Percentiles rank a stretch among this genome's conserved stretches.
Evolutionary conservation across 148 eudicot genomes (phyloP).

Genomic region (Oxyria digyna): DNA sequence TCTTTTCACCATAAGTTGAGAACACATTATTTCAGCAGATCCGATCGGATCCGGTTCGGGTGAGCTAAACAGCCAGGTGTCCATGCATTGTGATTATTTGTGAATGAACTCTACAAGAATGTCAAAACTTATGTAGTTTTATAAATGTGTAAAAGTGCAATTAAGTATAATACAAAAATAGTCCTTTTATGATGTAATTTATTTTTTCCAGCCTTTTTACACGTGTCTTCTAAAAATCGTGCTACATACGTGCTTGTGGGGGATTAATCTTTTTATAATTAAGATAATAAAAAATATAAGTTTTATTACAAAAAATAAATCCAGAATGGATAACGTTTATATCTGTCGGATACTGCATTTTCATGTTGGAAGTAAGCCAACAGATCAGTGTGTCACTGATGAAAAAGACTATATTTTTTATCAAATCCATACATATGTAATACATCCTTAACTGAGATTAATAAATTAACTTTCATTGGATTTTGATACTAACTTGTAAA

Average conservation of each 20-base stretch:
- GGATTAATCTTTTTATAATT: not conserved
- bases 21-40: not conserved
- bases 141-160: not conserved
- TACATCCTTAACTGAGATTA: not conserved
- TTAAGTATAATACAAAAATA: not conserved
- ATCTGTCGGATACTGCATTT: not conserved
- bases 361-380: constrained; percentile 2
- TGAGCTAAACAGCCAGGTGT: constrained; percentile 4
- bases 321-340: not conserved
- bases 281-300: not conserved
- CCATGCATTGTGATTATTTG: too few relatives aligned
- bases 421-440: not conserved
- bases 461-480: not conserved
- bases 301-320: not conserved
- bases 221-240: not conserved
- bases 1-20: not conserved
- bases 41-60: not conserved
- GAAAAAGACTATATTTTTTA: not conserved
- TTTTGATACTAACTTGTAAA: not conserved
- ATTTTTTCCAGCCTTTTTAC: not conserved
- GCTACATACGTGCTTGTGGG: not conserved
- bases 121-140: not conserved
- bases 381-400: not conserved
- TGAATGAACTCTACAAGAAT: not conserved
- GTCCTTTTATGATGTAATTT: not conserved